Percentiles rank a stretch among this genome's conserved stretches.
These are phyloP conservation scores for Nakazawaea sp. DNA, from an alignment of 805 yeast species.

Conservation along the genomic window DNA sequence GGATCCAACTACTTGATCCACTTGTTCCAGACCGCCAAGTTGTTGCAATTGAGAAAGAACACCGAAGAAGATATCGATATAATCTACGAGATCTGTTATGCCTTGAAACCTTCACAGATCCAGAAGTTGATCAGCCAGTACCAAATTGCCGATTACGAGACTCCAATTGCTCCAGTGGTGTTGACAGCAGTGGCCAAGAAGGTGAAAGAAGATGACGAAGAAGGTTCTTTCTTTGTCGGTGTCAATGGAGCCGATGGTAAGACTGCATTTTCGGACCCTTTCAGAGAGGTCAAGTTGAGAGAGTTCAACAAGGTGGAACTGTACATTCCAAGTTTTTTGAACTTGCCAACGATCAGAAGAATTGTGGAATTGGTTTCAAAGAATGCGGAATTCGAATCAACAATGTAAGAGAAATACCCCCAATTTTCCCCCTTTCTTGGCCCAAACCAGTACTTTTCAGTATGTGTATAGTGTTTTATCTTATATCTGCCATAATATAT, in stretches of 20 bases:
- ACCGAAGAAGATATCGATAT: conserved; percentile 86
- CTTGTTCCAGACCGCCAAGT: conserved; percentile 86
- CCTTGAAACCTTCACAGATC: conserved; percentile 90
- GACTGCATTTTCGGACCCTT: conserved; percentile 74
- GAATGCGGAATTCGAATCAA: conserved; percentile 39
- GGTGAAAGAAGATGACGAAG: conserved; percentile 51
- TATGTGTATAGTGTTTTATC: too few relatives aligned
- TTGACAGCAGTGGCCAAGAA: conserved; percentile 74
- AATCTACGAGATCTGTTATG: conserved; percentile 90
- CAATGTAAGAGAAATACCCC: conserved; percentile 2
- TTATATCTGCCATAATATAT: too few relatives aligned
- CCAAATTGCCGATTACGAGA: conserved; percentile 88
- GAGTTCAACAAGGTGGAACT: conserved; percentile 81
- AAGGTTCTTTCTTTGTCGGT: conserved; percentile 61
- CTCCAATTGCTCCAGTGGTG: conserved; percentile 80
- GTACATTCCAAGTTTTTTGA: conserved; percentile 92
- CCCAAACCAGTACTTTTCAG: too few relatives aligned
- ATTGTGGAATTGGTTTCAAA: conserved; percentile 83
- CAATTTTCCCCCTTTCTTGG: too few relatives aligned
- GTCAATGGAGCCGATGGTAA: conserved; percentile 57
- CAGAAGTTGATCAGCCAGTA: conserved; percentile 89
- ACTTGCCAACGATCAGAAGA: conserved; percentile 81
- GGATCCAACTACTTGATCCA: conserved; percentile 81
- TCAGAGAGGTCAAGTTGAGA: conserved; percentile 64
- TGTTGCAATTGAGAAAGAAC: conserved; percentile 85